Evolutionary conservation across 2,329 filamentous ascomycete species (phyloP).

Genomic region (Aspergillus awamori): DNA sequence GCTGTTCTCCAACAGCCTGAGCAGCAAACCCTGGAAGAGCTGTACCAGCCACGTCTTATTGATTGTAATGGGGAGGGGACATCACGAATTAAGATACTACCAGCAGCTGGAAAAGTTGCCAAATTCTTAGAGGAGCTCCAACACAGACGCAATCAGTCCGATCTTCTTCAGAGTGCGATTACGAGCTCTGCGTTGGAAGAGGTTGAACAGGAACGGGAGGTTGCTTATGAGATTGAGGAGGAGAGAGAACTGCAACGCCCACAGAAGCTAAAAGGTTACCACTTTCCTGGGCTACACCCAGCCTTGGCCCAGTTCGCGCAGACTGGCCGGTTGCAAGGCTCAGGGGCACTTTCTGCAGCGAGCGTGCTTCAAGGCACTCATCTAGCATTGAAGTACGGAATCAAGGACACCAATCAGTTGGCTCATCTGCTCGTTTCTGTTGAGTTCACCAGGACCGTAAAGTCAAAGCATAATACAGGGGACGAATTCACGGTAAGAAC

Average conservation of each 20-base stretch:
- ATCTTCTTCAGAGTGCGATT: constrained; percentile 50
- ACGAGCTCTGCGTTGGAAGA: constrained; percentile 61
- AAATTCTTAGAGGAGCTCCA: constrained; percentile 39
- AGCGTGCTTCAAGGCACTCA: constrained; percentile 11
- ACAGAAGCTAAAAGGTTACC: constrained; percentile 39
- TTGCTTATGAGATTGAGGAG: constrained; percentile 61
- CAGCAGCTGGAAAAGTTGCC: constrained; percentile 26
- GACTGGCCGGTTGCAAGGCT: not conserved
- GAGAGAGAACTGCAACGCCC: constrained; percentile 60
- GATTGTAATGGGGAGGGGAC: constrained; percentile 22
- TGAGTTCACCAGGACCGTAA: constrained; percentile 20
- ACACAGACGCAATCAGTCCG: constrained; percentile 36
- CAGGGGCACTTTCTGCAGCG: constrained; percentile 8
- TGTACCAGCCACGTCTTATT: constrained; percentile 54
- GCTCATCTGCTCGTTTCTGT: constrained; percentile 15
- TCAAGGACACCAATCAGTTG: constrained; percentile 1
- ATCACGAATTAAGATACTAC: no score
- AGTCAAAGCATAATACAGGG: constrained; percentile 4
- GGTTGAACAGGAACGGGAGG: constrained; percentile 60
- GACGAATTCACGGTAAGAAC: constrained; percentile 19
- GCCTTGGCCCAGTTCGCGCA: constrained; percentile 41
- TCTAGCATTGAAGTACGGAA: constrained; percentile 15
- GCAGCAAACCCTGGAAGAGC: constrained; percentile 58
- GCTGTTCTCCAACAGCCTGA: constrained; percentile 55
- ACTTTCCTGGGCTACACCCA: constrained; percentile 51